These are phyloP conservation scores for Ulvella scutata DNA, from an alignment of 139 green algal species.

Conservation along the genomic window DNA sequence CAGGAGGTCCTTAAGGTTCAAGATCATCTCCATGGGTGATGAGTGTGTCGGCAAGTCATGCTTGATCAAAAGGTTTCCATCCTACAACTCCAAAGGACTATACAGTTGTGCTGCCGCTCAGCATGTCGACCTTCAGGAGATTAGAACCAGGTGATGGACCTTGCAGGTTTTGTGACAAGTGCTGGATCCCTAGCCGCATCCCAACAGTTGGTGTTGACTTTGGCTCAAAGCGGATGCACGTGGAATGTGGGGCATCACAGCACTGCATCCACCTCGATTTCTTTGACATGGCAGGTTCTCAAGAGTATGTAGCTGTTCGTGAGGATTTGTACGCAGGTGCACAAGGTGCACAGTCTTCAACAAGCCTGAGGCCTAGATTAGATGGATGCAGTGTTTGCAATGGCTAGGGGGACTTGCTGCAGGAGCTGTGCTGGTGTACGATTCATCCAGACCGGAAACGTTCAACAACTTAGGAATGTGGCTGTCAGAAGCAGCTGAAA, in stretches of 20 bases:
- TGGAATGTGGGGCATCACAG: too few species aligned
- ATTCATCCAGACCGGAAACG: too few species aligned
- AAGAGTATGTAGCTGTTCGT: not conserved
- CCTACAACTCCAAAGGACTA: not conserved
- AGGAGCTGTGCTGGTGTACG: too few species aligned
- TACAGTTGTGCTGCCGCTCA: not conserved
- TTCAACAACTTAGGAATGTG: too few species aligned
- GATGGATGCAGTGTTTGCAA: too few species aligned
- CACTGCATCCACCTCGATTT: not conserved
- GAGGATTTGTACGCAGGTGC: not conserved
- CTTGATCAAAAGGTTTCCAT: conserved; percentile 46
- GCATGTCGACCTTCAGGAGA: not conserved
- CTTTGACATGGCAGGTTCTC: not conserved
- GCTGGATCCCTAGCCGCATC: conserved; percentile 48
- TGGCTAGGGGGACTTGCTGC: too few species aligned
- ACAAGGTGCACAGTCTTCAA: too few species aligned
- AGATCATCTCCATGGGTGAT: conserved; percentile 50
- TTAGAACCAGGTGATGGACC: not conserved
- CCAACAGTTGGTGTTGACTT: conserved; percentile 57
- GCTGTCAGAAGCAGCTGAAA: too few species aligned
- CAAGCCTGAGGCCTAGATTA: too few species aligned
- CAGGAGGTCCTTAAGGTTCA: conserved; percentile 18
- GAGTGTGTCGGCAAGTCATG: conserved; percentile 43
- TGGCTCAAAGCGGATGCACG: conserved; percentile 28
- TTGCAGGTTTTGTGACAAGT: conserved; percentile 49